phyloP scores from a whole-genome alignment of 2,329 filamentous ascomycete genomes.

The Didymellaceae sp. region DNA sequence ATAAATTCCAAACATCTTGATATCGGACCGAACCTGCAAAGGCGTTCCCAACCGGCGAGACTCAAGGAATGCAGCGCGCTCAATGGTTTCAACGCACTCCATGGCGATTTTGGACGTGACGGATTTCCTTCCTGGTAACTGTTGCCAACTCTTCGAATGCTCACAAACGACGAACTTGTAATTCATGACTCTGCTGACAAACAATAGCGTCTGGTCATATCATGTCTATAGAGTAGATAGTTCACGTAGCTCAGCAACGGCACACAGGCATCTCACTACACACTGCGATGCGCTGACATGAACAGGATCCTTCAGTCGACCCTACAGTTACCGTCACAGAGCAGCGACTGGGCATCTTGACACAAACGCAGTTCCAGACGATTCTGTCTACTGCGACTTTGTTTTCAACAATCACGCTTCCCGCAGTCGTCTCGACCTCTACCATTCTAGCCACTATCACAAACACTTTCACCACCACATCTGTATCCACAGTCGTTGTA shows the following conservation, averaged over 20 bases:
- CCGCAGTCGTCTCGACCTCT: neutral
- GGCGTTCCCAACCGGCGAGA: no score
- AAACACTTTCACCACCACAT: neutral
- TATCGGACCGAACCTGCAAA: no score
- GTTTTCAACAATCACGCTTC: neutral
- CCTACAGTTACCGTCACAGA: slow-evolving; percentile 6
- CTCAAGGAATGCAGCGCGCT: no score
- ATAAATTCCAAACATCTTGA: no score
- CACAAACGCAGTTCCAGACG: neutral
- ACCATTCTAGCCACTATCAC: neutral
- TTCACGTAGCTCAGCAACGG: neutral
- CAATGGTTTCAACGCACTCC: no score
- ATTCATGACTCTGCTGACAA: neutral
- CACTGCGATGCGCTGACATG: neutral
- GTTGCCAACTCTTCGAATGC: no score
- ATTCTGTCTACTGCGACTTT: neutral
- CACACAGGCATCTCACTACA: neutral
- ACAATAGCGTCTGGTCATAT: neutral
- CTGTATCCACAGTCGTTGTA: neutral
- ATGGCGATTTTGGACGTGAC: no score
- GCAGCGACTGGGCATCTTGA: neutral
- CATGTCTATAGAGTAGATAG: neutral
- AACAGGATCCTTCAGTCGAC: slow-evolving; percentile 2
- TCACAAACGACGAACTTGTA: no score
- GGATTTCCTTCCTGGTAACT: no score